A percentile compares a stretch with the other conserved stretches of the same genome.
phyloP scores from a whole-genome alignment of 2,329 filamentous ascomycete species.

The Blumeria hordei region DNA sequence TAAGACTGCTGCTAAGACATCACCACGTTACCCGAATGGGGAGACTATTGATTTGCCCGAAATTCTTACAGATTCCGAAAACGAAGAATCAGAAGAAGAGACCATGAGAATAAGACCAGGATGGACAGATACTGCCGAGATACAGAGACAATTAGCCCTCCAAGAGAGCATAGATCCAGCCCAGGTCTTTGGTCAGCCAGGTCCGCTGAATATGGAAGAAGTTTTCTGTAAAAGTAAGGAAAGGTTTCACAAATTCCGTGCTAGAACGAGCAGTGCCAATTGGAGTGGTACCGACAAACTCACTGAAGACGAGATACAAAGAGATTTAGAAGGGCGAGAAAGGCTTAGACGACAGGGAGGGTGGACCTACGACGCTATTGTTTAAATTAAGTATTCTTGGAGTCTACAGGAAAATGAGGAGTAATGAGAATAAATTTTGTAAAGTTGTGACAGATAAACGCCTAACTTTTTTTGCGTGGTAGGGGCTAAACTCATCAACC shows the following conservation, averaged over 20 bases:
- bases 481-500: too few species aligned
- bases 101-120: constrained; percentile 40
- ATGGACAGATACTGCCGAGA: constrained; percentile 75
- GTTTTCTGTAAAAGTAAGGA: constrained; percentile 83
- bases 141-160: constrained; percentile 47
- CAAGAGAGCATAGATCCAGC: constrained; percentile 76
- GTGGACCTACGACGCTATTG: constrained; percentile 39
- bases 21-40: constrained; percentile 68
- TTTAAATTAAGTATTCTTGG: constrained; percentile 6
- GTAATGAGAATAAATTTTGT: neutral
- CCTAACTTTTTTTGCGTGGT: too few species aligned
- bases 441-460: neutral
- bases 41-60: constrained; percentile 84
- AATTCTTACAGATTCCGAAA: constrained; percentile 84
- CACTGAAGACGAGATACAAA: constrained; percentile 67
- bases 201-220: constrained; percentile 81
- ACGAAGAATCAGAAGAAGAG: constrained; percentile 44
- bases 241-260: constrained; percentile 64
- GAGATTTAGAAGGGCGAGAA: constrained; percentile 57
- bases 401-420: neutral
- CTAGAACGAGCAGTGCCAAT: constrained; percentile 80
- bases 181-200: constrained; percentile 69
- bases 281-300: constrained; percentile 67
- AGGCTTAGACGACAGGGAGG: constrained; percentile 60
- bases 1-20: constrained; percentile 41